phyloP scores from a whole-genome alignment of 345 rosid species.

The Rubroshorea leprosula region DNA sequence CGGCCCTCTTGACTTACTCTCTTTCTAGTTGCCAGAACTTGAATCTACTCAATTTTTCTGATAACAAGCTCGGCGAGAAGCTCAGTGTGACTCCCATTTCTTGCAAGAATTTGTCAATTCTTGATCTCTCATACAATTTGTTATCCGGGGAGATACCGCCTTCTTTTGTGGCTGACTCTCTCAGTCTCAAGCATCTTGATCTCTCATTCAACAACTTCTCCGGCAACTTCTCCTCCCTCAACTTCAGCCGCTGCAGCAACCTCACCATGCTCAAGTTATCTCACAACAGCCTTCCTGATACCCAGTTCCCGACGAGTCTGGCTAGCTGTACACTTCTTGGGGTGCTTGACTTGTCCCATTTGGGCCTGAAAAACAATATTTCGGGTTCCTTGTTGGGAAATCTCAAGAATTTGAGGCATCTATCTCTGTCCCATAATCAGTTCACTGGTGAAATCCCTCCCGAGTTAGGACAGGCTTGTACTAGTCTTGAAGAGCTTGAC shows the following conservation, averaged over 20 bases:
- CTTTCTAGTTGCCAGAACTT: conserved; percentile 60
- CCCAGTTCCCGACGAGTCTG: conserved; percentile 41
- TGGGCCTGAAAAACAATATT: conserved; percentile 45
- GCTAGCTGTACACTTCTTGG: conserved; percentile 47
- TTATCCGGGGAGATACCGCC: conserved; percentile 56
- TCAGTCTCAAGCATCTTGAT: conserved; percentile 49
- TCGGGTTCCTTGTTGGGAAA: conserved; percentile 54
- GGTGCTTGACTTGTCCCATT: conserved; percentile 58
- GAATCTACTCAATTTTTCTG: conserved; percentile 58
- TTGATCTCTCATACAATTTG: conserved; percentile 67
- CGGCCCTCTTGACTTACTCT: conserved; percentile 28
- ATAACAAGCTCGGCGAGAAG: conserved; percentile 52
- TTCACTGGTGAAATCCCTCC: conserved; percentile 61
- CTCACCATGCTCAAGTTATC: conserved; percentile 55
- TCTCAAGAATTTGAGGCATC: conserved; percentile 46
- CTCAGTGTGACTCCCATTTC: conserved; percentile 30
- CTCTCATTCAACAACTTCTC: conserved; percentile 75
- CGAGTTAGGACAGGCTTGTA: conserved; percentile 57
- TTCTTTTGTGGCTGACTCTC: conserved; percentile 34
- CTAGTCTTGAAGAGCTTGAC: conserved; percentile 53
- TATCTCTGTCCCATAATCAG: conserved; percentile 56
- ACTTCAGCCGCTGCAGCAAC: conserved; percentile 59
- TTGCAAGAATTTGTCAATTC: conserved; percentile 43
- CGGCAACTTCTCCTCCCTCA: conserved; percentile 42
- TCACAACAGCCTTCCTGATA: conserved; percentile 51